Evolutionary conservation across 73 alveolate genomes (phyloP).

Genomic region (Symbiodinium natans): DNA sequence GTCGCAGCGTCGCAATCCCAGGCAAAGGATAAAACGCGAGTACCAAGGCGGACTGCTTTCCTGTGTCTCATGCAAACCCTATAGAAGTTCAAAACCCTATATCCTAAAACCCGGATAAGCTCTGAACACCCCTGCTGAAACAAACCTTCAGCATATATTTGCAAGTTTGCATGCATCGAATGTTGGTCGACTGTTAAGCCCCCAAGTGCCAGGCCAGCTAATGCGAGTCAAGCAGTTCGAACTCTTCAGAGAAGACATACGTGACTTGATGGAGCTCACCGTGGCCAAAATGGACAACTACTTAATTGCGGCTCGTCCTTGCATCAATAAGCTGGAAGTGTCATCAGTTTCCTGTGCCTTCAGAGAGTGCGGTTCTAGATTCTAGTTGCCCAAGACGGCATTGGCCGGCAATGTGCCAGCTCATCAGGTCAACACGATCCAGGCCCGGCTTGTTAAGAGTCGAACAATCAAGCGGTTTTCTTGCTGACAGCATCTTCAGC

Average conservation of each 20-base stretch:
- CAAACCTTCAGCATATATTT: background rate
- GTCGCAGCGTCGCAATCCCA: background rate
- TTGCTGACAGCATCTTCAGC: too few relatives aligned
- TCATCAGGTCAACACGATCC: slow-evolving; percentile 55
- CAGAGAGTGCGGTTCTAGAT: too few relatives aligned
- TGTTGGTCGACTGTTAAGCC: background rate
- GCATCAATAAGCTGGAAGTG: too few relatives aligned
- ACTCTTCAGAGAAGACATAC: slow-evolving; percentile 81
- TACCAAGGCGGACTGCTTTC: slow-evolving; percentile 27
- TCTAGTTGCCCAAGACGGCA: too few relatives aligned
- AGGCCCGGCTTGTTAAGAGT: background rate
- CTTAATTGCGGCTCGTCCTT: slow-evolving; percentile 25
- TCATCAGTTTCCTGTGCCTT: too few relatives aligned
- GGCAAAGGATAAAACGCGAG: slow-evolving; percentile 90
- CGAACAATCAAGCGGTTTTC: too few relatives aligned
- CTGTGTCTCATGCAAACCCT: too few relatives aligned
- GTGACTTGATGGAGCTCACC: slow-evolving; percentile 76
- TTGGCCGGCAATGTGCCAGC: too few relatives aligned
- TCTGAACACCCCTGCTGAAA: background rate
- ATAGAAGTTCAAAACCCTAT: background rate
- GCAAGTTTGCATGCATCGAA: background rate
- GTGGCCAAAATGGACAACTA: slow-evolving; percentile 93
- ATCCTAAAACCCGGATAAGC: background rate
- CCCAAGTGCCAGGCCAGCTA: slow-evolving; percentile 24
- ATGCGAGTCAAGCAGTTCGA: slow-evolving; percentile 94